Conservation (phyloP, 1,284 basidiomycete genomes). For the Tilletiopsis washingtonensis region DNA sequence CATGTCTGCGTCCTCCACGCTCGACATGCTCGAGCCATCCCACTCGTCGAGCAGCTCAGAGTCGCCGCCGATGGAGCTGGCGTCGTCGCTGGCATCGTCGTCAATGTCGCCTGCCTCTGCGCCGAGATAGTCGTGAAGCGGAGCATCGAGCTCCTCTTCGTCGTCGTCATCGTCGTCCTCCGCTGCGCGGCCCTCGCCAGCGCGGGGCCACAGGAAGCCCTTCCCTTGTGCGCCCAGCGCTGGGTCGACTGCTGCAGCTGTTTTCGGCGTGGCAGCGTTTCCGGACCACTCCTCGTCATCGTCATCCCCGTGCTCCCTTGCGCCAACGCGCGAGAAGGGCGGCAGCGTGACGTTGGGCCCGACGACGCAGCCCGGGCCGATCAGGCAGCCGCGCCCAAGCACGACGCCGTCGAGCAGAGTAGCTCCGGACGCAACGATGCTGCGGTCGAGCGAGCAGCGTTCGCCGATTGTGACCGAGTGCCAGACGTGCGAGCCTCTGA, state of each 20-base stretch:
- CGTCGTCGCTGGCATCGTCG: constrained; percentile 13
- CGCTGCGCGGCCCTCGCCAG: not conserved
- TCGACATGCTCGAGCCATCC: constrained; percentile 1
- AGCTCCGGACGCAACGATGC: constrained; percentile 63
- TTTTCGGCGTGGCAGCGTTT: no score
- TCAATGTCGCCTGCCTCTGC: not conserved
- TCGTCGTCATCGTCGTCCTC: constrained; percentile 12
- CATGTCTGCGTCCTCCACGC: constrained; percentile 16
- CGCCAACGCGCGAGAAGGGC: constrained; percentile 66
- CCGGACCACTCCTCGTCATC: constrained; percentile 13
- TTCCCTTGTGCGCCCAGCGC: constrained; percentile 8
- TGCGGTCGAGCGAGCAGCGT: constrained; percentile 61
- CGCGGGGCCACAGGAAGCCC: not conserved
- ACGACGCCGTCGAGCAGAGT: constrained; percentile 60
- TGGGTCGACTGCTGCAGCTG: constrained; percentile 21
- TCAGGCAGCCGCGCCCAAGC: constrained; percentile 52
- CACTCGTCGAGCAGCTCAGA: constrained; percentile 7
- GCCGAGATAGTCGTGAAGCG: not conserved
- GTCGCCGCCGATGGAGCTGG: constrained; percentile 35
- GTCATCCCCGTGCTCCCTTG: constrained; percentile 15
- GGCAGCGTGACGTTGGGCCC: constrained; percentile 55
- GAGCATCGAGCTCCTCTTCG: not conserved
- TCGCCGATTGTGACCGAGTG: constrained; percentile 53
- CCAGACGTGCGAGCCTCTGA: constrained; percentile 35
- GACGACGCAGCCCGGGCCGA: constrained; percentile 42